phyloP scores from a whole-genome alignment of 2,329 filamentous ascomycete genomes.

The Tolypocladium paradoxum region DNA sequence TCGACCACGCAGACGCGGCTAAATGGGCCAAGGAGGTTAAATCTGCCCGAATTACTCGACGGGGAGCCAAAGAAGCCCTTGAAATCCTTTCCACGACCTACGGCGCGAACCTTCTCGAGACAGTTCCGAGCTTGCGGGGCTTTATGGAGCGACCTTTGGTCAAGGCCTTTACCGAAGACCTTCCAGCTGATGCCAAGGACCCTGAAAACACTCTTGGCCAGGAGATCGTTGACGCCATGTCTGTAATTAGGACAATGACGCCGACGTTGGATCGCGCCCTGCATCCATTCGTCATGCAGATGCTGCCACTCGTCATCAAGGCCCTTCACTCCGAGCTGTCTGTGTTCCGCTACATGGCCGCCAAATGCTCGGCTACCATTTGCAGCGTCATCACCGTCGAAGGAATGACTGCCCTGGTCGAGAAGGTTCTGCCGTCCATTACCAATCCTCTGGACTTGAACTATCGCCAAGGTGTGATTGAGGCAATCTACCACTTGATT shows the following conservation, averaged over 20 bases:
- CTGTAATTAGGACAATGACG: slow-evolving; percentile 81
- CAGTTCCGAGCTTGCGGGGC: slow-evolving; percentile 68
- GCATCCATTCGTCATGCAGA: slow-evolving; percentile 67
- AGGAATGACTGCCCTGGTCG: slow-evolving; percentile 91
- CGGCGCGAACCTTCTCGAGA: slow-evolving; percentile 65
- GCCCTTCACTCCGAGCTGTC: slow-evolving; percentile 81
- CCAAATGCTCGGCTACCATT: slow-evolving; percentile 93
- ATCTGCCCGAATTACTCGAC: slow-evolving; percentile 78
- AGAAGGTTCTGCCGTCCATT: slow-evolving; percentile 85
- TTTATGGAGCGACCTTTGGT: slow-evolving; percentile 76
- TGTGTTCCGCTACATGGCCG: slow-evolving; percentile 90
- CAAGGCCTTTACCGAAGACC: slow-evolving; percentile 58
- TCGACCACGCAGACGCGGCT: slow-evolving; percentile 82
- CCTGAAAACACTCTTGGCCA: slow-evolving; percentile 71
- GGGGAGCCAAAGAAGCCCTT: slow-evolving; percentile 87
- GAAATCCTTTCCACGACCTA: slow-evolving; percentile 79
- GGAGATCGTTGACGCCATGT: slow-evolving; percentile 88
- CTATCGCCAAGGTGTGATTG: slow-evolving; percentile 85
- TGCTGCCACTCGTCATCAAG: slow-evolving; percentile 78
- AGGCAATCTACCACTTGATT: slow-evolving; percentile 93
- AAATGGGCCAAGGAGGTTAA: slow-evolving; percentile 85
- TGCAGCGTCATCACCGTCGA: slow-evolving; percentile 94
- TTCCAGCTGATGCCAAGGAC: slow-evolving; percentile 64
- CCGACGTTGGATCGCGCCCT: slow-evolving; percentile 73
- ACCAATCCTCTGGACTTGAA: slow-evolving; percentile 82